Conservation (phyloP, 805 yeast species). For the Nakazawaea holstii region DNA sequence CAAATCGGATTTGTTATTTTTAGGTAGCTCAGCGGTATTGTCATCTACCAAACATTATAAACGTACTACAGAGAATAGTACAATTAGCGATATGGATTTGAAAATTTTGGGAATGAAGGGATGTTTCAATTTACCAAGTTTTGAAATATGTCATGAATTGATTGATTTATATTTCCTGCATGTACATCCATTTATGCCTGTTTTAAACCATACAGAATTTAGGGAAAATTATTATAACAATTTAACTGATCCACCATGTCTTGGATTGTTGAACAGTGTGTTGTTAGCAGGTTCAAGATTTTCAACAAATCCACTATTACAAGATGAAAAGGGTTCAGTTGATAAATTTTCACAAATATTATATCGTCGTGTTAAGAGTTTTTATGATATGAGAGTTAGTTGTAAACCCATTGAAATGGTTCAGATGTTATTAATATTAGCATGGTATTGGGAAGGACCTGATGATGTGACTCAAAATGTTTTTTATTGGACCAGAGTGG, state of each 20-base stretch:
- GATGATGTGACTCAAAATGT: slow-evolving; percentile 63
- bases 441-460: slow-evolving; percentile 71
- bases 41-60: slow-evolving; percentile 43
- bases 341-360: slow-evolving; percentile 54
- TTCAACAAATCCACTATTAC: slow-evolving; percentile 45
- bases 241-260: slow-evolving; percentile 51
- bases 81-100: slow-evolving; percentile 39
- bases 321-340: slow-evolving; percentile 39
- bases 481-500: slow-evolving; percentile 66
- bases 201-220: slow-evolving; percentile 58
- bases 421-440: slow-evolving; percentile 57
- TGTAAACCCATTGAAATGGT: slow-evolving; percentile 55
- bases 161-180: slow-evolving; percentile 57
- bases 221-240: slow-evolving; percentile 51
- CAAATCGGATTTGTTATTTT: slow-evolving; percentile 31
- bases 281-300: slow-evolving; percentile 64
- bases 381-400: slow-evolving; percentile 67
- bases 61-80: slow-evolving; percentile 25
- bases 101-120: slow-evolving; percentile 61
- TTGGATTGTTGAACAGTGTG: slow-evolving; percentile 60
- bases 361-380: slow-evolving; percentile 67
- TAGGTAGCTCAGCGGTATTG: slow-evolving; percentile 47
- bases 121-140: slow-evolving; percentile 64
- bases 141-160: slow-evolving; percentile 52
- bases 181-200: slow-evolving; percentile 66